Evolutionary conservation across 345 rosid species (phyloP).

Genomic region (Stellera chamaejasme): DNA sequence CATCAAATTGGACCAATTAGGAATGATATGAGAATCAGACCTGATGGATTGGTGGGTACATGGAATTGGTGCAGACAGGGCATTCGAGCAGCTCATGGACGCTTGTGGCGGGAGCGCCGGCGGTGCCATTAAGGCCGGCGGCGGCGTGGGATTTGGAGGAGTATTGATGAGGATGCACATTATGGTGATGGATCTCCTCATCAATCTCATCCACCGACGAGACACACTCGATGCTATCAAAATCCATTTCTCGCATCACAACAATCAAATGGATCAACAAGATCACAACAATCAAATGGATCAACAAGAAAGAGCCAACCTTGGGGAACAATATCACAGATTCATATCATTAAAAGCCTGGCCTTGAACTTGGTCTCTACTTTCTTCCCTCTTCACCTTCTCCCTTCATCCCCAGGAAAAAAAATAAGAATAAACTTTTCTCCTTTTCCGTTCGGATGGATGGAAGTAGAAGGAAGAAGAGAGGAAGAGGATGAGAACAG

Average conservation of each 20-base stretch:
- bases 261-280: neutral
- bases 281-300: neutral
- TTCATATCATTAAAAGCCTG: too few relatives aligned
- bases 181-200: constrained; percentile 51
- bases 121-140: constrained; percentile 31
- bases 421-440: neutral
- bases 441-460: constrained; percentile 11
- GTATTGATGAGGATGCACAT: constrained; percentile 35
- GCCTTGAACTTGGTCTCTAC: too few relatives aligned
- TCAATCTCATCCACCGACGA: constrained; percentile 51
- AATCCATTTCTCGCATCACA: constrained; percentile 40
- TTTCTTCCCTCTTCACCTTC: neutral
- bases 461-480: constrained; percentile 10
- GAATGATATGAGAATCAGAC: constrained; percentile 18
- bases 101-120: constrained; percentile 71
- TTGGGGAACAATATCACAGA: neutral
- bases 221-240: constrained; percentile 74
- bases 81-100: constrained; percentile 96
- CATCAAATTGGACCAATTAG: neutral
- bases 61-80: constrained; percentile 96
- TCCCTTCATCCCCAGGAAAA: too few relatives aligned
- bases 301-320: constrained; percentile 4
- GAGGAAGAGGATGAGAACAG: constrained; percentile 14
- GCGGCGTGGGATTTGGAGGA: constrained; percentile 46
- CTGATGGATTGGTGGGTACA: constrained; percentile 99